Base-by-base conservation (phyloP, 257 asterid species). In the Leptodermis oblonga region DNA sequence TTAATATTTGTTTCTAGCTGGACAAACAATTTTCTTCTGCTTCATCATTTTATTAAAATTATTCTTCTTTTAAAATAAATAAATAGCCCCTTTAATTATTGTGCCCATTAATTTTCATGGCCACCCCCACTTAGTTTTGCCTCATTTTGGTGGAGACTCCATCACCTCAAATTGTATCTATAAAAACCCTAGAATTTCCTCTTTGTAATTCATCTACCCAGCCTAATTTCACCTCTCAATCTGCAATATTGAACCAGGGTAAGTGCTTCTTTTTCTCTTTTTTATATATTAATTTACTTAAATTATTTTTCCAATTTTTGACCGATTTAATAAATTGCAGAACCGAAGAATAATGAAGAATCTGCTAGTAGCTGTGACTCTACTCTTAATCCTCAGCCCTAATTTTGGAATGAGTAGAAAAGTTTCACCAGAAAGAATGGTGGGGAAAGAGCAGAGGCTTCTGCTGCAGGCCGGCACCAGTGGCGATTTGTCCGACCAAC, bases 41-140 rank as follows among this genome's bases (percentile, higher is more conserved):
- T 75, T 42, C 76, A 80, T 72, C 80, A 81, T 77, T 76, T 66
- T 51, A 55, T 22, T 52, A 20, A 52, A 20, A 49, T 66, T 34
- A 12, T 61, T 61, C 54, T 48, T n/a, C n/a, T n/a, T n/a, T n/a
- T n/a, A n/a, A n/a, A n/a, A n/a, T 41, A 10, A 10, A 48, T 53
- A 59, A 34, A 62, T 36, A 61, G 4, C 59, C 70, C 67, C 68
- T 69, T 65, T 61, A 33, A 61, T 61, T 67, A 49, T 25, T 73
- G 76, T 34, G 77, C 55, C 46, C 28, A 61, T 72, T 62, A 69
- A 58, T 73, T 55, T 71, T 43, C 28, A 51, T 81, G 83, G 81
- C 67, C 81, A 73, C 30, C 68, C n/a, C 92, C 94, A 87, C 90
- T 82, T 77, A 9, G 33, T 70, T 48, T 80, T 82, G 88, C 85